Evolutionary conservation across 495 filamentous ascomycete species (phyloP).

Genomic region (Lophiotrema nucula): DNA sequence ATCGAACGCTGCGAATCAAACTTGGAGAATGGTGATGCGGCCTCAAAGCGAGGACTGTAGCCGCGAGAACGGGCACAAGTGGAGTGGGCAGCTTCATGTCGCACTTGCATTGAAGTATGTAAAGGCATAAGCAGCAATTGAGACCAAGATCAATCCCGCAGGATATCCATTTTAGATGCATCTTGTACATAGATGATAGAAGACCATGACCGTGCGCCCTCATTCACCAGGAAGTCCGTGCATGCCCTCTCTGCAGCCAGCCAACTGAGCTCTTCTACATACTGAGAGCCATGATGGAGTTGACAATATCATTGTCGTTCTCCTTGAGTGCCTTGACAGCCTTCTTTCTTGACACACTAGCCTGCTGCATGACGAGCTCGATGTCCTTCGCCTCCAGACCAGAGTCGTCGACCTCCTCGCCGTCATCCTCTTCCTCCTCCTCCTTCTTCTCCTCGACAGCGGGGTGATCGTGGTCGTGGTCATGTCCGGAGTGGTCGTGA

Average conservation of each 20-base stretch:
- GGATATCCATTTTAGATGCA: constrained; percentile 12
- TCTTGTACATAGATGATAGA: constrained; percentile 19
- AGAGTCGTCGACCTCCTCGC: constrained; percentile 87
- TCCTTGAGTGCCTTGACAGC: constrained; percentile 97
- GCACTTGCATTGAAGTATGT: no score
- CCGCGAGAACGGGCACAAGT: no score
- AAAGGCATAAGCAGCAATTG: no score
- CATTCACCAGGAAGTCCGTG: no score
- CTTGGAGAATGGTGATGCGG: no score
- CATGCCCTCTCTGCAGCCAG: no score
- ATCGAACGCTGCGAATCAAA: no score
- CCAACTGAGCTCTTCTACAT: no score
- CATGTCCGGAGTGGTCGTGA: constrained; percentile 56
- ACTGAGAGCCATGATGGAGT: constrained; percentile 99
- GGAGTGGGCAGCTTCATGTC: no score
- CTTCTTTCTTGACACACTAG: constrained; percentile 93
- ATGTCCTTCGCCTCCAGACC: constrained; percentile 98
- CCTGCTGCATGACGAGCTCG: constrained; percentile 97
- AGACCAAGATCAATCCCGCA: no score
- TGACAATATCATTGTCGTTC: constrained; percentile 99
- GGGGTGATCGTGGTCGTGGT: constrained; percentile 61
- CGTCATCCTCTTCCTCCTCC: constrained; percentile 84
- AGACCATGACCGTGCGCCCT: constrained; percentile 2
- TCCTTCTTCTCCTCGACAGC: constrained; percentile 74
- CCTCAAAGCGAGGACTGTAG: no score